phyloP scores from a whole-genome alignment of 2,329 filamentous ascomycete species.

The Scedosporium boydii region DNA sequence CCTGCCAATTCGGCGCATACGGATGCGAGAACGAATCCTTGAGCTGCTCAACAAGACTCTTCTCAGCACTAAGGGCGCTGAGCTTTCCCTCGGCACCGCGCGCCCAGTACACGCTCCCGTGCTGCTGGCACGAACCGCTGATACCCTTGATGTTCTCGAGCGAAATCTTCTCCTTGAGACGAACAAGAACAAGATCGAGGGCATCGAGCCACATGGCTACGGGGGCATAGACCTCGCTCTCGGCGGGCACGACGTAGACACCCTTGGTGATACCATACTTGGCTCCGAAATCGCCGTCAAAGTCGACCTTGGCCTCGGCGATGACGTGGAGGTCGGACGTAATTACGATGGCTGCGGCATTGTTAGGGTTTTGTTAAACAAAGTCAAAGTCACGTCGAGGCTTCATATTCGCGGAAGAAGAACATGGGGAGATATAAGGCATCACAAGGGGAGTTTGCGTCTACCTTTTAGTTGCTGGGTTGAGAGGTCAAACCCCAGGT shows the following conservation, averaged over 20 bases:
- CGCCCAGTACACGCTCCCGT: constrained; percentile 94
- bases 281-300: constrained; percentile 68
- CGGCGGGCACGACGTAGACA: constrained; percentile 69
- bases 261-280: constrained; percentile 81
- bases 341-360: constrained; percentile 62
- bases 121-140: constrained; percentile 91
- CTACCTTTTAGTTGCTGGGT: constrained; percentile 92
- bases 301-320: constrained; percentile 85
- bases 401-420: background rate
- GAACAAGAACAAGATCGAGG: constrained; percentile 71
- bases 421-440: background rate
- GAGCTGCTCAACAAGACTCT: constrained; percentile 64
- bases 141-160: constrained; percentile 70
- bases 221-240: constrained; percentile 86
- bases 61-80: constrained; percentile 45
- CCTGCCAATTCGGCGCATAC: constrained; percentile 95
- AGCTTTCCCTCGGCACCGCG: constrained; percentile 57
- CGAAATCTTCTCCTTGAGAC: constrained; percentile 56
- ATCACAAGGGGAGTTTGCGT: background rate
- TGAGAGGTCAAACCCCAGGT: constrained; percentile 90
- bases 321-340: constrained; percentile 71
- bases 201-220: constrained; percentile 93
- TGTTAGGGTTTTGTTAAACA: background rate
- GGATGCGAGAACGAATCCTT: constrained; percentile 67
- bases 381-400: too few relatives aligned